Percentiles rank a stretch among this genome's conserved stretches.
These are phyloP conservation scores for Nyssa sinensis DNA, from an alignment of 148 eudicot genomes.

Conservation along the genomic window DNA sequence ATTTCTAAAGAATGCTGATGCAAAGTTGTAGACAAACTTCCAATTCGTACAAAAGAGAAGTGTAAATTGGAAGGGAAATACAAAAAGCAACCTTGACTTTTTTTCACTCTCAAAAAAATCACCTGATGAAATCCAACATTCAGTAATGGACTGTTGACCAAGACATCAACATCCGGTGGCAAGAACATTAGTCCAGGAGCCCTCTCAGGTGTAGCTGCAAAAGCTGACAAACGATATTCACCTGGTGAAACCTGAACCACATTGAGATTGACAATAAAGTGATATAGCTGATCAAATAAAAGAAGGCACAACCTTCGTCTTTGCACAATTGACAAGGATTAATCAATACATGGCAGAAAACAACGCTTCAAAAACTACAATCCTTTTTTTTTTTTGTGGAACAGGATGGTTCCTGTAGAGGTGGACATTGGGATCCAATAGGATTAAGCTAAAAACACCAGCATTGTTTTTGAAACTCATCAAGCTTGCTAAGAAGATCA, in stretches of 20 bases:
- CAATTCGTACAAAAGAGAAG: not conserved
- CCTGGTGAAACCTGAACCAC: constrained; percentile 82
- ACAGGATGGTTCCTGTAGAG: not conserved
- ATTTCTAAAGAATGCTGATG: not conserved
- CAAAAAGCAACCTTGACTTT: constrained; percentile 4
- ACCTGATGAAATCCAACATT: constrained; percentile 90
- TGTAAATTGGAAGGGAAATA: not conserved
- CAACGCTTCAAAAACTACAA: not conserved
- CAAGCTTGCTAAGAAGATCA: not conserved
- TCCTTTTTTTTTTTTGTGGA: not conserved
- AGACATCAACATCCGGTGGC: constrained; percentile 73
- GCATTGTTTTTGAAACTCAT: not conserved
- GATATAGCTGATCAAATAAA: not conserved
- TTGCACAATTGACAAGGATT: not conserved
- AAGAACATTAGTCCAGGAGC: constrained; percentile 74
- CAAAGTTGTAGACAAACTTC: not conserved
- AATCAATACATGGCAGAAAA: not conserved
- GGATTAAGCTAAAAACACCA: not conserved
- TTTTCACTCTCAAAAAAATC: constrained; percentile 10
- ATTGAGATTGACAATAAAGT: not conserved
- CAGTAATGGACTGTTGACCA: constrained; percentile 73
- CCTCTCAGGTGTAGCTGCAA: constrained; percentile 71
- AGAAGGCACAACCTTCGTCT: not conserved
- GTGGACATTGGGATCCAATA: not conserved
- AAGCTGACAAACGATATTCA: constrained; percentile 89